phyloP scores from a whole-genome alignment of 225 moss, liverwort and hornwort genomes.

The Ulota crispa region DNA sequence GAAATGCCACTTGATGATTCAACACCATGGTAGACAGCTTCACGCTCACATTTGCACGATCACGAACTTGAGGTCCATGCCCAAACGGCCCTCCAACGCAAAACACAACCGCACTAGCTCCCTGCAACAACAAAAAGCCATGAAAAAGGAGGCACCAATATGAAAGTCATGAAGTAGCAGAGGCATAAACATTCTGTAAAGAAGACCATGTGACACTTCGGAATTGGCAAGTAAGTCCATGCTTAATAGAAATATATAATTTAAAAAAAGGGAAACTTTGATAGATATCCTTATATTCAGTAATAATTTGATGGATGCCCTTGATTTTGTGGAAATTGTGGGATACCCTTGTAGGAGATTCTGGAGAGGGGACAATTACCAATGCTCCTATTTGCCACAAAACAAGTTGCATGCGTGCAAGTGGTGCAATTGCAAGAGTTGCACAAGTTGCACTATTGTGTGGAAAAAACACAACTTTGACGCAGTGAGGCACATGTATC shows the following conservation, averaged over 20 bases:
- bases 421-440: too few relatives aligned
- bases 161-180: neutral
- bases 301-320: too few relatives aligned
- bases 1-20: slow-evolving; percentile 85
- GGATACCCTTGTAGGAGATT: too few relatives aligned
- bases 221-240: neutral
- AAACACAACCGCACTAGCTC: slow-evolving; percentile 80
- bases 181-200: neutral
- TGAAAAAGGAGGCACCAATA: neutral
- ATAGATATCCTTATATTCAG: too few relatives aligned
- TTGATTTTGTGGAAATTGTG: too few relatives aligned
- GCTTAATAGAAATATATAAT: neutral
- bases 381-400: too few relatives aligned
- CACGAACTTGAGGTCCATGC: slow-evolving; percentile 78
- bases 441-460: too few relatives aligned
- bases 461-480: too few relatives aligned
- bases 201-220: neutral
- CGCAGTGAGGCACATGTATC: too few relatives aligned
- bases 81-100: slow-evolving; percentile 93
- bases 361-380: too few relatives aligned
- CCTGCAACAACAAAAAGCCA: slow-evolving; percentile 41
- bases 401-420: too few relatives aligned
- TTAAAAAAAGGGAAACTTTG: neutral
- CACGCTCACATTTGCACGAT: slow-evolving; percentile 73
- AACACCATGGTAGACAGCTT: slow-evolving; percentile 90